These are phyloP conservation scores for Diutina ranongensis DNA, from an alignment of 1,139 yeast genomes.

Conservation along the genomic window DNA sequence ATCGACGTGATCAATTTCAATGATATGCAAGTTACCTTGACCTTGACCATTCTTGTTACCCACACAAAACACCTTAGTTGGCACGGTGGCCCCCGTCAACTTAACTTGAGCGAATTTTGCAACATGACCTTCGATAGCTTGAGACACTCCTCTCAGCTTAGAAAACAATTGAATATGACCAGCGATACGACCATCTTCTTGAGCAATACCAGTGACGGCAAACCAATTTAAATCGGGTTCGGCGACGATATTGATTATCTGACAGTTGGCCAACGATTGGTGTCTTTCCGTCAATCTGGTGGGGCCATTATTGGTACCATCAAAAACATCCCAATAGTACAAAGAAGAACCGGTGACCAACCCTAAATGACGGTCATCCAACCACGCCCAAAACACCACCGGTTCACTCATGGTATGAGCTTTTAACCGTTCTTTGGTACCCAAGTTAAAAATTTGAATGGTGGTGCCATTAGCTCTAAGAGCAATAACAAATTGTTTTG, in stretches of 20 bases:
- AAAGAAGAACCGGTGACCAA: slow-evolving; percentile 70
- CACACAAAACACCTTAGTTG: slow-evolving; percentile 83
- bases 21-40: slow-evolving; percentile 80
- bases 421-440: slow-evolving; percentile 78
- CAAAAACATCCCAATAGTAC: slow-evolving; percentile 76
- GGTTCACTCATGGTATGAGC: slow-evolving; percentile 82
- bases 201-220: slow-evolving; percentile 90
- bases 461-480: slow-evolving; percentile 95
- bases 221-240: slow-evolving; percentile 84
- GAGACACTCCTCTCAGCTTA: slow-evolving; percentile 81
- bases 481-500: slow-evolving; percentile 76
- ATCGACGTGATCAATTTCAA: slow-evolving; percentile 91
- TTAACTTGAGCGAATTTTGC: slow-evolving; percentile 74
- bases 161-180: slow-evolving; percentile 94
- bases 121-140: slow-evolving; percentile 97
- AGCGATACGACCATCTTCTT: slow-evolving; percentile 88
- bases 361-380: slow-evolving; percentile 62
- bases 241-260: slow-evolving; percentile 83
- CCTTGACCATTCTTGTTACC: slow-evolving; percentile 81
- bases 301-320: slow-evolving; percentile 73
- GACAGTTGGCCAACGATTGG: slow-evolving; percentile 65
- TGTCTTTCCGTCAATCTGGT: slow-evolving; percentile 74
- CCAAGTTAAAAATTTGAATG: slow-evolving; percentile 85
- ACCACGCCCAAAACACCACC: slow-evolving; percentile 95
- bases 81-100: slow-evolving; percentile 61